These are phyloP conservation scores for Termitomyces eurrhizus DNA, from an alignment of 768 basidiomycete species.

Conservation along the genomic window DNA sequence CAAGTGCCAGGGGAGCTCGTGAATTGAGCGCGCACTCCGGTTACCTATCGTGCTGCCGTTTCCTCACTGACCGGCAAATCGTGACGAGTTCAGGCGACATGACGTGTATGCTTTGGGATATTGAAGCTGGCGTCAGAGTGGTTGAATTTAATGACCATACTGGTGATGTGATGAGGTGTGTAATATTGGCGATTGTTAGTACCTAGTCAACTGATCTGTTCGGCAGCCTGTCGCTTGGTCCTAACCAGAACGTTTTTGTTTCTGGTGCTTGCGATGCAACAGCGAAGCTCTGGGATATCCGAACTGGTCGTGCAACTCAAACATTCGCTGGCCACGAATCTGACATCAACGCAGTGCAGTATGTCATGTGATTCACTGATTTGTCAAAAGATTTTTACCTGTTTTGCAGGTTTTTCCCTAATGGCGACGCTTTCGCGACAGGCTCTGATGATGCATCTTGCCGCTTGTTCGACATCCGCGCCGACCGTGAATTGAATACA, in stretches of 20 bases:
- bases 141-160: slow-evolving; percentile 99
- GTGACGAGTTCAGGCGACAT: slow-evolving; percentile 98
- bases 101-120: slow-evolving; percentile 99
- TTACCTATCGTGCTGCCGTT: slow-evolving; percentile 96
- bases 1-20: slow-evolving; percentile 81
- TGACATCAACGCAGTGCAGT: slow-evolving; percentile 99
- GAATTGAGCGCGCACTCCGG: slow-evolving; percentile 97
- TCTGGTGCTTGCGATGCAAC: slow-evolving; percentile 99
- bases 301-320: slow-evolving; percentile 95
- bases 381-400: slow-evolving; percentile 7
- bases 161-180: slow-evolving; percentile 98
- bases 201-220: slow-evolving; percentile 13
- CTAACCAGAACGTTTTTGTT: slow-evolving; percentile 93
- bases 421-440: slow-evolving; percentile 98
- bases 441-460: slow-evolving; percentile 99
- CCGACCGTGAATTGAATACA: slow-evolving; percentile 93
- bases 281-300: slow-evolving; percentile 98
- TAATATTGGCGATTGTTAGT: slow-evolving; percentile 5
- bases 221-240: slow-evolving; percentile 84
- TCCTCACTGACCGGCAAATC: slow-evolving; percentile 98
- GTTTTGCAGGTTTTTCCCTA: slow-evolving; percentile 90
- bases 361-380: slow-evolving; percentile 30
- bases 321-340: slow-evolving; percentile 99
- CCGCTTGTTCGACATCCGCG: slow-evolving; percentile 95
- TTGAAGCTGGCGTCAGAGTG: slow-evolving; percentile 95